These are phyloP conservation scores for Ophiognomonia clavigignenti-juglandacearum DNA, from an alignment of 2,329 filamentous ascomycete genomes.

Conservation along the genomic window DNA sequence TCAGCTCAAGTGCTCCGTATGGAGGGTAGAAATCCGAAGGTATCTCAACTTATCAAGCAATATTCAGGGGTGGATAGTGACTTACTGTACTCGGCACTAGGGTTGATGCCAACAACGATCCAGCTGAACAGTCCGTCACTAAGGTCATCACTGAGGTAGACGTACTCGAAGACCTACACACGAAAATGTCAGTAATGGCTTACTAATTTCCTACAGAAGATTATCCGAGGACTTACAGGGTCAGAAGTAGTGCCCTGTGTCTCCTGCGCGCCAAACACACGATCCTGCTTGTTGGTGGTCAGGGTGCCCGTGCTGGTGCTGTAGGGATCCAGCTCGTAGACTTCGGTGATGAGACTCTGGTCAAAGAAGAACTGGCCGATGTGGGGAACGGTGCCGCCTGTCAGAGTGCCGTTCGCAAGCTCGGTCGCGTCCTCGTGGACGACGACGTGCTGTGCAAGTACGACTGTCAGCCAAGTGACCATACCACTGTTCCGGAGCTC, in stretches of 20 bases:
- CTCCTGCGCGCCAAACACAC: constrained; percentile 34
- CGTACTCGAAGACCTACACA: constrained; percentile 52
- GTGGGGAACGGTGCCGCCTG: constrained; percentile 44
- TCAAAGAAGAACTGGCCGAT: constrained; percentile 59
- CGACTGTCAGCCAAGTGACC: no score
- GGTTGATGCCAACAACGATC: constrained; percentile 45
- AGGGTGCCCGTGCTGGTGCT: constrained; percentile 29
- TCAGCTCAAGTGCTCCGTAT: no score
- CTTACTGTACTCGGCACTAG: no score
- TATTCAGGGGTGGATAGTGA: no score
- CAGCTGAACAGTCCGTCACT: constrained; percentile 46
- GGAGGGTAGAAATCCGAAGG: no score
- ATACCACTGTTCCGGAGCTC: no score
- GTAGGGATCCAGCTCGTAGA: constrained; percentile 44
- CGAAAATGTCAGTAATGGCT: no score
- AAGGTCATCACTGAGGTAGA: constrained; percentile 46
- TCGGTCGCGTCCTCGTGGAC: constrained; percentile 30
- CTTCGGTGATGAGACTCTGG: constrained; percentile 44
- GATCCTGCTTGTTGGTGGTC: constrained; percentile 41
- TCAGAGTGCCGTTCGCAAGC: constrained; percentile 31
- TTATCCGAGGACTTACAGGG: no score
- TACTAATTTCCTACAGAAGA: no score
- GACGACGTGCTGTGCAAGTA: constrained; percentile 39
- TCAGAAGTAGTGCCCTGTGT: constrained; percentile 28
- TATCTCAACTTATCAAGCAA: no score